Conservation (phyloP, 805 yeast species). For the Pichia californica region DNA sequence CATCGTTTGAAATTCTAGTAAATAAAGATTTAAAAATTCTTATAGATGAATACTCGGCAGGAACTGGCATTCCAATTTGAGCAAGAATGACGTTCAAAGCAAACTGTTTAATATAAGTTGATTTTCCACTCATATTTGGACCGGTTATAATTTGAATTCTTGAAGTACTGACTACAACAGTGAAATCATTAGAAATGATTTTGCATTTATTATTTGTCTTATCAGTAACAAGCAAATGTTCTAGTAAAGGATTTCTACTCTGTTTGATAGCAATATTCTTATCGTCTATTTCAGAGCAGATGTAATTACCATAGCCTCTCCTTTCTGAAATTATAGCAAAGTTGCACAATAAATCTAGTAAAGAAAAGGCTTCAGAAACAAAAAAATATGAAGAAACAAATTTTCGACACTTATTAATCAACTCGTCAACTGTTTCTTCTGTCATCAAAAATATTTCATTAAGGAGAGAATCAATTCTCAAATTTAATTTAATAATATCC, state of each 20-base stretch:
- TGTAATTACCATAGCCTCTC: slow-evolving; percentile 16
- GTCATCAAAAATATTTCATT: slow-evolving; percentile 38
- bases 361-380: slow-evolving; percentile 37
- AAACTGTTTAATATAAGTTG: slow-evolving; percentile 48
- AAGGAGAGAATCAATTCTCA: slow-evolving; percentile 33
- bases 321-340: slow-evolving; percentile 24
- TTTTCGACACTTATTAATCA: slow-evolving; percentile 23
- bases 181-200: slow-evolving; percentile 30
- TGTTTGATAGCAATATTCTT: slow-evolving; percentile 24
- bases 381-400: slow-evolving; percentile 33
- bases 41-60: slow-evolving; percentile 37
- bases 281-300: slow-evolving; percentile 34
- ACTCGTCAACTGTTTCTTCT: slow-evolving; percentile 31
- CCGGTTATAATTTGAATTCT: slow-evolving; percentile 48
- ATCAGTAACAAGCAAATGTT: slow-evolving; percentile 10
- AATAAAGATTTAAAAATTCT: slow-evolving; percentile 35
- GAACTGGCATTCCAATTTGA: slow-evolving; percentile 50
- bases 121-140: slow-evolving; percentile 60
- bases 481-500: slow-evolving; percentile 34
- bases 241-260: slow-evolving; percentile 40
- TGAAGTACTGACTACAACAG: slow-evolving; percentile 30
- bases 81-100: slow-evolving; percentile 45
- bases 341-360: slow-evolving; percentile 33
- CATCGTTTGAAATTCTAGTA: slow-evolving; percentile 35
- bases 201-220: slow-evolving; percentile 19